Conservation (phyloP, 176 grass and related monocot genomes). For the Tuctoria greenei region DNA sequence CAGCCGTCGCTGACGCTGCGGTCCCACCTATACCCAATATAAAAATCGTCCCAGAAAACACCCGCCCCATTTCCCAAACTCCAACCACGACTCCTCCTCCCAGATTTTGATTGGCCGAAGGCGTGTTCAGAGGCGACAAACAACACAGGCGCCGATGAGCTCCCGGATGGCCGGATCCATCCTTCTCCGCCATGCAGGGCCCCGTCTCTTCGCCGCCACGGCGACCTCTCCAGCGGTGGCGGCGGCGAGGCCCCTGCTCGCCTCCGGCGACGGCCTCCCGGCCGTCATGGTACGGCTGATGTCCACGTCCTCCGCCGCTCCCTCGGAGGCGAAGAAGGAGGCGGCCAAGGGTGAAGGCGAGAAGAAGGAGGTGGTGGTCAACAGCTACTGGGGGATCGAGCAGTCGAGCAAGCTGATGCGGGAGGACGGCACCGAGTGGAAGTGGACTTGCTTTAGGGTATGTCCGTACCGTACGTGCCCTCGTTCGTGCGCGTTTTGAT, state of each 20-base stretch:
- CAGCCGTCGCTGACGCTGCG: slow-evolving; percentile 30
- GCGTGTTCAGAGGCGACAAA: background rate
- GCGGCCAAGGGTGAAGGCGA: slow-evolving; percentile 24
- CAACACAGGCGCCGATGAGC: slow-evolving; percentile 41
- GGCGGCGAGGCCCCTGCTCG: slow-evolving; percentile 22
- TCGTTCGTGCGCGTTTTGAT: background rate
- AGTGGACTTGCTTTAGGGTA: slow-evolving; percentile 85
- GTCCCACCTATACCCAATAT: background rate
- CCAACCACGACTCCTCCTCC: slow-evolving; percentile 14
- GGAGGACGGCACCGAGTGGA: slow-evolving; percentile 81
- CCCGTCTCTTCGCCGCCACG: slow-evolving; percentile 27
- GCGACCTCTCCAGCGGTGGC: slow-evolving; percentile 12
- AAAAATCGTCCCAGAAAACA: background rate
- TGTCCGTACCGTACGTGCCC: slow-evolving; percentile 36
- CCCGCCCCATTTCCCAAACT: slow-evolving; percentile 24
- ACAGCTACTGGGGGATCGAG: slow-evolving; percentile 79
- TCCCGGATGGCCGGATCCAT: slow-evolving; percentile 48
- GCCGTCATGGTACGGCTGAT: slow-evolving; percentile 31
- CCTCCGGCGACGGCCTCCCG: slow-evolving; percentile 7
- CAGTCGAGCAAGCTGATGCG: slow-evolving; percentile 51
- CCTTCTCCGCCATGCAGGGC: slow-evolving; percentile 50
- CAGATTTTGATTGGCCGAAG: background rate
- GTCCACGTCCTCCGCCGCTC: slow-evolving; percentile 34
- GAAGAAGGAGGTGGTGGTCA: slow-evolving; percentile 51
- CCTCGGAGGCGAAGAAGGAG: slow-evolving; percentile 10